These are phyloP conservation scores for Leccinum arenicola DNA, from an alignment of 768 basidiomycete genomes.

Conservation along the genomic window DNA sequence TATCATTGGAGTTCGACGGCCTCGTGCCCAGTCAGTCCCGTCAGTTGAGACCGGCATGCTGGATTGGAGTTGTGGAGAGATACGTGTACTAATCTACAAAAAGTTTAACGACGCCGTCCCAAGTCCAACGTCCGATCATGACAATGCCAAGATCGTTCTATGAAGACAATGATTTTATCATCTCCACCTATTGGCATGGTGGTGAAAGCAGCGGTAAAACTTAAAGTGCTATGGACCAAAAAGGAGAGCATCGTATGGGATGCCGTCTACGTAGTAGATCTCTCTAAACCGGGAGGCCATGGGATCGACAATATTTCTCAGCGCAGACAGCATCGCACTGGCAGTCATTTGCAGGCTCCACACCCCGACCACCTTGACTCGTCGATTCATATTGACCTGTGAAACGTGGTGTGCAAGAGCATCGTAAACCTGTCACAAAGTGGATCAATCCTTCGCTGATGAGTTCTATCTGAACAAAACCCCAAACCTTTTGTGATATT, in stretches of 20 bases:
- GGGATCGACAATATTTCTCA: slow-evolving; percentile 78
- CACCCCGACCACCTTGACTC: slow-evolving; percentile 84
- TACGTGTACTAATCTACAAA: background rate
- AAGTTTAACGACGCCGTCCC: background rate
- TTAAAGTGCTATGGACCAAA: slow-evolving; percentile 23
- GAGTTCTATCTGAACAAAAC: background rate
- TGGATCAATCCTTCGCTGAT: background rate
- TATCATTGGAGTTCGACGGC: background rate
- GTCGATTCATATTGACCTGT: slow-evolving; percentile 83
- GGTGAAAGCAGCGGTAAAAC: background rate
- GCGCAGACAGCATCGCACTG: slow-evolving; percentile 74
- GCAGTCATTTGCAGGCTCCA: slow-evolving; percentile 97
- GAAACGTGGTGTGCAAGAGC: slow-evolving; percentile 95
- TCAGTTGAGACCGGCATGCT: background rate
- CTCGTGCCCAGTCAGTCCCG: background rate
- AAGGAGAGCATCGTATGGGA: slow-evolving; percentile 30
- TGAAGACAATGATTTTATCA: background rate
- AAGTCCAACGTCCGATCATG: background rate
- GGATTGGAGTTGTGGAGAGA: slow-evolving; percentile 3
- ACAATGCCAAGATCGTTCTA: background rate
- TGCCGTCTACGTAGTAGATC: slow-evolving; percentile 30
- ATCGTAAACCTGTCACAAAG: slow-evolving; percentile 65
- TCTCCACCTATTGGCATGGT: slow-evolving; percentile 6
- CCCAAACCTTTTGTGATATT: slow-evolving; percentile 73
- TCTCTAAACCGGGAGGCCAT: slow-evolving; percentile 31